phyloP scores from a whole-genome alignment of 768 basidiomycete species.

The Tricholoma flavovirens region DNA sequence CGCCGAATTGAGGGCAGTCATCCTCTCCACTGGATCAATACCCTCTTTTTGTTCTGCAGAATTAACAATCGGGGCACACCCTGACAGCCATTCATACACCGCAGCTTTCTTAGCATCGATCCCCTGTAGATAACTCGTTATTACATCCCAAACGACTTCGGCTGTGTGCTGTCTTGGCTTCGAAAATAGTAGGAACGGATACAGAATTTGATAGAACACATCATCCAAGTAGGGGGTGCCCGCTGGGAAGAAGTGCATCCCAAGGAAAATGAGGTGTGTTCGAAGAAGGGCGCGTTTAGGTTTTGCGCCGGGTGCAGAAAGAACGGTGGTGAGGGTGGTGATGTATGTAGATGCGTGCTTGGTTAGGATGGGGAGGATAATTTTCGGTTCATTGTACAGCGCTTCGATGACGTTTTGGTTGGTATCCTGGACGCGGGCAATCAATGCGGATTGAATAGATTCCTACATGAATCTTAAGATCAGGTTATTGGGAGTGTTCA shows the following conservation, averaged over 20 bases:
- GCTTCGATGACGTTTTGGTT: conserved; percentile 55
- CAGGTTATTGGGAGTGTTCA: background rate
- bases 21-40: conserved; percentile 32
- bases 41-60: conserved; percentile 26
- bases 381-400: conserved; percentile 51
- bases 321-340: conserved; percentile 31
- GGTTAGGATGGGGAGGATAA: conserved; percentile 41
- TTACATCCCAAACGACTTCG: conserved; percentile 65
- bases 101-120: conserved; percentile 8
- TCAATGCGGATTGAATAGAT: conserved; percentile 55
- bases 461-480: conserved; percentile 30
- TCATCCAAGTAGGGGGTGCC: conserved; percentile 23
- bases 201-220: conserved; percentile 50
- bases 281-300: conserved; percentile 48
- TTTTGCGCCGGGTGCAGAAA: conserved; percentile 34
- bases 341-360: conserved; percentile 41
- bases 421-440: conserved; percentile 65
- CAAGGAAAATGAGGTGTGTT: conserved; percentile 53
- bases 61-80: conserved; percentile 45
- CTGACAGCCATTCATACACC: conserved; percentile 44
- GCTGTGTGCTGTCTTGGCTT: conserved; percentile 65
- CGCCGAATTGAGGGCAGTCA: conserved; percentile 47
- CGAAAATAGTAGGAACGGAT: conserved; percentile 71
- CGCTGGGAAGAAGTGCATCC: conserved; percentile 34
- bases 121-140: conserved; percentile 21